Conservation (phyloP, 2,329 filamentous ascomycete genomes). For the Dothidotthia symphoricarpi region DNA sequence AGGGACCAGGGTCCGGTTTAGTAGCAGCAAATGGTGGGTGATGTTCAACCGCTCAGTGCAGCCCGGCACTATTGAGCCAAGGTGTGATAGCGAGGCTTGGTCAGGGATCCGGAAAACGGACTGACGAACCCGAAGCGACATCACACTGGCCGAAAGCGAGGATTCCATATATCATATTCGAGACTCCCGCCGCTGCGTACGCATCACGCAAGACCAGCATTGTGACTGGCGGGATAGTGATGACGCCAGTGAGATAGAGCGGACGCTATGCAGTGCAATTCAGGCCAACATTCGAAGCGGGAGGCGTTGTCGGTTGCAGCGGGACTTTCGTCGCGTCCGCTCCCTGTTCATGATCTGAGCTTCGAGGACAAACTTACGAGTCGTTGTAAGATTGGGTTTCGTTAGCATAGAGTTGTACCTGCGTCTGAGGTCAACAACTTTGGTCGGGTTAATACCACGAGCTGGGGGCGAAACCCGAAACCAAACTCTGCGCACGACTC, state of each 20-base stretch:
- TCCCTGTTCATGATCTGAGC: constrained; percentile 6
- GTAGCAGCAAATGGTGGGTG: constrained; percentile 37
- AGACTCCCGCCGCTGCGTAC: constrained; percentile 13
- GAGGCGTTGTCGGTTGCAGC: constrained; percentile 38
- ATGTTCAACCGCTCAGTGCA: constrained; percentile 37
- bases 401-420: no score
- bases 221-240: constrained; percentile 29
- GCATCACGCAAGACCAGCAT: constrained; percentile 21
- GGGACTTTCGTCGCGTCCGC: constrained; percentile 25
- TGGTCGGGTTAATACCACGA: constrained; percentile 1
- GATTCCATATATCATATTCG: constrained; percentile 18
- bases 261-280: constrained; percentile 19
- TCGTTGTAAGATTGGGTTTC: no score
- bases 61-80: constrained; percentile 40
- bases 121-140: constrained; percentile 26
- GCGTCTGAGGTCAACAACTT: no score
- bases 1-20: constrained; percentile 32
- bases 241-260: constrained; percentile 24
- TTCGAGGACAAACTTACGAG: no score
- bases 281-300: constrained; percentile 24
- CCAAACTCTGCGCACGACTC: constrained; percentile 6
- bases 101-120: constrained; percentile 23
- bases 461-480: constrained; percentile 3
- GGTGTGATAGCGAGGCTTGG: constrained; percentile 36
- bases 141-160: constrained; percentile 29